Evolutionary conservation across 108 stramenopile species (phyloP).

Genomic region (Nitzschia sp.): DNA sequence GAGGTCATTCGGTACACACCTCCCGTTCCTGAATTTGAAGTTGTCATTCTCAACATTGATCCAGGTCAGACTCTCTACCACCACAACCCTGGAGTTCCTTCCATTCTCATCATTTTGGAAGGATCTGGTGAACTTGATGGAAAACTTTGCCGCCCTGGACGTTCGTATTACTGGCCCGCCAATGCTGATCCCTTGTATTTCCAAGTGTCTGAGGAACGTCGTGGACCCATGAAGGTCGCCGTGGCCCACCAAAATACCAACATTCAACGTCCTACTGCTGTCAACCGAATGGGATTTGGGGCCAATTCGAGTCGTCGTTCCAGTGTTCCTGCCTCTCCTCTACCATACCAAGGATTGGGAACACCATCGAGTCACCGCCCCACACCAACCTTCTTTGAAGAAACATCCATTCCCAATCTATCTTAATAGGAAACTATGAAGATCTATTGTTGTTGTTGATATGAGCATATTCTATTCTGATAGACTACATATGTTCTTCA

Average conservation of each 20-base stretch:
- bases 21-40: slow-evolving; percentile 79
- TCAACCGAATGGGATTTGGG: slow-evolving; percentile 38
- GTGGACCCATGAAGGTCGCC: slow-evolving; percentile 73
- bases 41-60: slow-evolving; percentile 64
- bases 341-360: slow-evolving; percentile 38
- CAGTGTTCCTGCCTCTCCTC: slow-evolving; percentile 37
- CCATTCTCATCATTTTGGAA: slow-evolving; percentile 71
- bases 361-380: slow-evolving; percentile 2
- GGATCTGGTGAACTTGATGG: slow-evolving; percentile 70
- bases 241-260: slow-evolving; percentile 70
- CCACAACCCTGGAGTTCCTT: slow-evolving; percentile 52
- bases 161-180: slow-evolving; percentile 59
- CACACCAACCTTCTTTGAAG: background rate
- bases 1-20: slow-evolving; percentile 78
- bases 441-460: too few relatives aligned
- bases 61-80: slow-evolving; percentile 56
- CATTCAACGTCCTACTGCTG: slow-evolving; percentile 51
- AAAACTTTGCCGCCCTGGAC: slow-evolving; percentile 60
- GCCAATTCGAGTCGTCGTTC: slow-evolving; percentile 19
- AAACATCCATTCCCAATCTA: background rate
- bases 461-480: too few relatives aligned
- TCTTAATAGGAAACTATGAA: too few relatives aligned
- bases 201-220: slow-evolving; percentile 46
- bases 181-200: slow-evolving; percentile 47
- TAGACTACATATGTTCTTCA: too few relatives aligned